Conservation (phyloP, 148 eudicot species). For the Vaccinium myrtillus region DNA sequence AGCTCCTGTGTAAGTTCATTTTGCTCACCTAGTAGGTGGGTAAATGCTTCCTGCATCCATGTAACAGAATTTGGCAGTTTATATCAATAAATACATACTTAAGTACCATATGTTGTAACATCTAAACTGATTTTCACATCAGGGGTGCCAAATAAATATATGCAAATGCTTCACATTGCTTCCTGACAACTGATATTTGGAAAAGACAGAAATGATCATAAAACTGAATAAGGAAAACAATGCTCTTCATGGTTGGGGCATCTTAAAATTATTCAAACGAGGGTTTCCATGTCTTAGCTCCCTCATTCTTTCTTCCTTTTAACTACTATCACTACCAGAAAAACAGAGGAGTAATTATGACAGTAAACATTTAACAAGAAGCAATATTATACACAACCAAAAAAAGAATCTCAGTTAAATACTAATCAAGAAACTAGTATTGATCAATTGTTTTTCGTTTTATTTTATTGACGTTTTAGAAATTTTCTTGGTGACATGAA, state of each 20-base stretch:
- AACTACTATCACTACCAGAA: background rate
- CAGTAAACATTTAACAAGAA: background rate
- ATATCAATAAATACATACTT: background rate
- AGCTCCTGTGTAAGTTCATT: conserved; percentile 92
- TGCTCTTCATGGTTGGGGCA: background rate
- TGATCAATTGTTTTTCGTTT: too few relatives aligned
- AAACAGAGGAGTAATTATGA: background rate
- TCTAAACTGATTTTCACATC: background rate
- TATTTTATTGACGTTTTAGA: too few relatives aligned
- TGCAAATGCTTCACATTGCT: background rate
- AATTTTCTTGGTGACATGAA: too few relatives aligned
- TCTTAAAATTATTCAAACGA: background rate
- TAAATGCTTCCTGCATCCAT: conserved; percentile 81
- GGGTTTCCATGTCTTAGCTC: background rate
- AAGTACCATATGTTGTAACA: background rate
- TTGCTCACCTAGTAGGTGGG: conserved; percentile 88
- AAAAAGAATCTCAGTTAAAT: background rate
- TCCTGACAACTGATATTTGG: background rate
- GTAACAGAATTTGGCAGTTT: background rate
- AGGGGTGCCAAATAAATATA: background rate
- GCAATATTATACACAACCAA: background rate
- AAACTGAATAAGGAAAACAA: background rate
- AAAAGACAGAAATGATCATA: background rate
- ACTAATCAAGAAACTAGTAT: background rate
- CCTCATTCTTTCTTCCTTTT: background rate